Conservation (phyloP, 768 basidiomycete species). For the Leccinum pellstonianum region DNA sequence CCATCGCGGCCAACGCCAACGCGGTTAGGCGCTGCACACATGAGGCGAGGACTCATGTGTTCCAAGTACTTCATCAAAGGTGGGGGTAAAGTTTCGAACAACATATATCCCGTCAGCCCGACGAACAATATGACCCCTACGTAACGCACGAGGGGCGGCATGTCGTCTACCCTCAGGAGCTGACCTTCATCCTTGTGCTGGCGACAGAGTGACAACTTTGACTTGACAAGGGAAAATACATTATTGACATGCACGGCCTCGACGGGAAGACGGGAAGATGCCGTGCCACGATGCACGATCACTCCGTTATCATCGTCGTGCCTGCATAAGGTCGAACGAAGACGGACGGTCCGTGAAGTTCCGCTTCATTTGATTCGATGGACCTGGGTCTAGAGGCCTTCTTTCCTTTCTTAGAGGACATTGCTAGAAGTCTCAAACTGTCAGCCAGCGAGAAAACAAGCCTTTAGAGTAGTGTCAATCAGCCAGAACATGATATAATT, state of each 20-base stretch:
- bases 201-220: background rate
- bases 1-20: background rate
- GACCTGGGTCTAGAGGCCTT: background rate
- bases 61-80: background rate
- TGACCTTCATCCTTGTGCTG: background rate
- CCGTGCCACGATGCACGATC: background rate
- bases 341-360: background rate
- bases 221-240: background rate
- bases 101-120: background rate
- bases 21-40: background rate
- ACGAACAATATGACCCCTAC: no score
- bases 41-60: background rate
- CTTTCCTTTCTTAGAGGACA: background rate
- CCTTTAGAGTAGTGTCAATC: background rate
- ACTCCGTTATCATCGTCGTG: background rate
- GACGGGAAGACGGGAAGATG: background rate
- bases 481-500: background rate
- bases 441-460: background rate
- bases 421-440: background rate
- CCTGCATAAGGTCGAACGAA: background rate
- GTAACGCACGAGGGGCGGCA: no score
- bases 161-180: background rate
- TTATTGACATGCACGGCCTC: background rate
- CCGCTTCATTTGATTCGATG: background rate
- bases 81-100: background rate